Base-by-base conservation (phyloP, 2,329 filamentous ascomycete genomes). In the Cytospora schulzeri region DNA sequence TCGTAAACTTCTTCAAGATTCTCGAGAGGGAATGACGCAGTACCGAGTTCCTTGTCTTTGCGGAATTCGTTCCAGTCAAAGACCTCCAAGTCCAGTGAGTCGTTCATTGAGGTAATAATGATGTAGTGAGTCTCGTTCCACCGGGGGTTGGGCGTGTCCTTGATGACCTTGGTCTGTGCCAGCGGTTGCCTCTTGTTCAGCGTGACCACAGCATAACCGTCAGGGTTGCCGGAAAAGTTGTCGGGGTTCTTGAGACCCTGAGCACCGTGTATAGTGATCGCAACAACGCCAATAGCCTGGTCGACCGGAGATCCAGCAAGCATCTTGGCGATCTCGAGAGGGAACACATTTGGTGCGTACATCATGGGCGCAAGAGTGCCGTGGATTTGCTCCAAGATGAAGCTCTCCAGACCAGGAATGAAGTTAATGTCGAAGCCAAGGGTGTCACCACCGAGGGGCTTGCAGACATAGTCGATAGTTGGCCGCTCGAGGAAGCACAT, bases 351-450 rank as follows among this genome's bases (percentile, higher is more conserved):
- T 11, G 95, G 95, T 45, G 88, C 89, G 74, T 99, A 99, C 92
- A 99, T 97, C 90, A 99, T 98, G 0, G 95, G 96, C 2, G 88
- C 90, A 57, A 99, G 80, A 73, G 94, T 97, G 68, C 90, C 91
- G 76, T 99, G 96, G 60, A 99, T 96, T 79, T 96, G 92, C 71
- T 99, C 95, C 74, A 91, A 88, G 71, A 99, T 99, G 77, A 99
- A 99, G 63, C 77, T 85, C 76, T 98, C 93, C 28, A 99, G 84
- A 70, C 94, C 94, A 22, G 95, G 95, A 70, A 99, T 96, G 78
- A 99, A 97, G 80, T 97, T 98, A 83, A 99, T 98, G 73, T 99
- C 95, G 75, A 99, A 97, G 48, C 95, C 95, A 69, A 99, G 92
- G 3, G 86, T 93, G 67, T 99, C 95, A 66, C 96, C 96, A 70